Percentiles rank a stretch among this genome's conserved stretches.
phyloP scores from a whole-genome alignment of 208 protist species.

The Trypanosoma scelopori region DNA sequence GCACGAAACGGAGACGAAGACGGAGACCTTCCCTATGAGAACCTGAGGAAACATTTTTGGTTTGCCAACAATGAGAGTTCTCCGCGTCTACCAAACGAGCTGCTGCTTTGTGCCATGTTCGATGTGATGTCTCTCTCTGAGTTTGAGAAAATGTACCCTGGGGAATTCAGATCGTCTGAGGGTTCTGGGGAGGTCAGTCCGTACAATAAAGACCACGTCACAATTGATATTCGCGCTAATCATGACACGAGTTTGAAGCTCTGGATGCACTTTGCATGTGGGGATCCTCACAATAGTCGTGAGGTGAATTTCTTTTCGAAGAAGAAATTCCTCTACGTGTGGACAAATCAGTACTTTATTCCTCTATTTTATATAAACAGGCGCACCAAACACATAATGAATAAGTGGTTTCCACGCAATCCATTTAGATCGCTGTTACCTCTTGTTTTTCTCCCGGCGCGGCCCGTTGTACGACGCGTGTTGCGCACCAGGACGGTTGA shows the following conservation, averaged over 20 bases:
- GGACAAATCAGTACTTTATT: slow-evolving; percentile 44
- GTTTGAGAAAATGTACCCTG: slow-evolving; percentile 25
- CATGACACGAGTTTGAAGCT: slow-evolving; percentile 32
- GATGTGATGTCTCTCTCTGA: slow-evolving; percentile 25
- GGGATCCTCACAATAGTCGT: not conserved
- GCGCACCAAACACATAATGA: slow-evolving; percentile 4
- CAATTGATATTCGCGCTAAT: slow-evolving; percentile 30
- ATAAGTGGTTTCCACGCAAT: slow-evolving; percentile 9
- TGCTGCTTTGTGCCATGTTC: slow-evolving; percentile 27
- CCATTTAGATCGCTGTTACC: slow-evolving; percentile 20
- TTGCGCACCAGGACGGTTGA: not conserved
- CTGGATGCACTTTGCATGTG: slow-evolving; percentile 30
- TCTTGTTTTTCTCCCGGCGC: slow-evolving; percentile 17
- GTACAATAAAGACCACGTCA: slow-evolving; percentile 27
- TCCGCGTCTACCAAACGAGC: slow-evolving; percentile 18
- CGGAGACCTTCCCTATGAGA: slow-evolving; percentile 21
- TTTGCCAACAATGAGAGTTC: slow-evolving; percentile 23
- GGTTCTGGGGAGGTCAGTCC: slow-evolving; percentile 3
- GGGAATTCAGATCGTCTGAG: slow-evolving; percentile 16
- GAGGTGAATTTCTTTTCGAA: slow-evolving; percentile 24
- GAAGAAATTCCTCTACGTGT: slow-evolving; percentile 35
- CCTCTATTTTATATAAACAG: slow-evolving; percentile 25
- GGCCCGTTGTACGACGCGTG: slow-evolving; percentile 19
- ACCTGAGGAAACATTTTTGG: slow-evolving; percentile 20
- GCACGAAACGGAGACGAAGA: slow-evolving; percentile 1